Base-by-base conservation (phyloP, 2,329 filamentous ascomycete genomes). In the Nemania abortiva region DNA sequence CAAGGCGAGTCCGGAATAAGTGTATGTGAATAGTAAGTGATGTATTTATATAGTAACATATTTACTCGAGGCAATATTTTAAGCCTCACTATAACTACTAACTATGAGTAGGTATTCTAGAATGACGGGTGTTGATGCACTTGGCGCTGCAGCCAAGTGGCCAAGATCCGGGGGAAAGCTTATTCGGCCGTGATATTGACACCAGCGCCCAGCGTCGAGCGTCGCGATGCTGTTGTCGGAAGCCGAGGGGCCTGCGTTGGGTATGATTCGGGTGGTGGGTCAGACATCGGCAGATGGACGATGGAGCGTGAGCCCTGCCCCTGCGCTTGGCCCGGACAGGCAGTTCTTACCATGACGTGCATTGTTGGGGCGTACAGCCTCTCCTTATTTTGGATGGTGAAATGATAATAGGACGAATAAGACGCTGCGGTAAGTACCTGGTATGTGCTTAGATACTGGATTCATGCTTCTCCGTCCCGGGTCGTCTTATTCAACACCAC, bases 161-260 rank as follows among this genome's bases (percentile, higher is more conserved):
- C 69, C 69, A 65, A 66, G 69, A 65, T 22, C 49, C 15, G 62
- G 69, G 69, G 49, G 2, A 57, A 70, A 66, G 62, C 66, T 69
- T 66, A 42, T 66, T 29, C 53, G 57, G 55, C 15, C 15, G 37
- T 63, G 37, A 31, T 45, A 49, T 37, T 20, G 18, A 20, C 42
- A 20, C n/a, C 18, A n/a, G 34, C 31, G 31, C 34, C 34, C 39
- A 11, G 39, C 18, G n/a, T 15, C 1, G 6, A 18, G 18, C 6
- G 18, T 20, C 18, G 60, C 37, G 4, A 22, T 39, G 24, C 24
- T 27, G 31, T 49, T 22, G 18, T 61, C n/a, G 52, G 49, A 34
- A 49, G 55, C 39, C 31, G 39, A 59, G 55, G 50, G 18, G 6
- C 31, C 31, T 22, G 27, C 34, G 29, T 24, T 29, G 31, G 53